Evolutionary conservation across 768 basidiomycete species (phyloP).

Genomic region (Collybia sordida): DNA sequence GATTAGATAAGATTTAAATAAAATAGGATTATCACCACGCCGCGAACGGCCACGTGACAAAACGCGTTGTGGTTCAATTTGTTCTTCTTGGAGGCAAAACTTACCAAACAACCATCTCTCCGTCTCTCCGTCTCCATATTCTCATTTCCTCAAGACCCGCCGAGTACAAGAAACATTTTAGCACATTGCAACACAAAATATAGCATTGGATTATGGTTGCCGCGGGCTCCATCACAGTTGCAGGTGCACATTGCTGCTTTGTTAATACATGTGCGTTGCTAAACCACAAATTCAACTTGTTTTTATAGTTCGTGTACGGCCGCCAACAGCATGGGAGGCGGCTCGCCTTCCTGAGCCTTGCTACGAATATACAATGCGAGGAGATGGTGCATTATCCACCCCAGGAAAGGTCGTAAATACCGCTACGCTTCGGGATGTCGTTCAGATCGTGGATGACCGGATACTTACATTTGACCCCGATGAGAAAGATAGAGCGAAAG

Average conservation of each 20-base stretch:
- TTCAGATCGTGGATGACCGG: slow-evolving; percentile 91
- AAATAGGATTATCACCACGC: neutral
- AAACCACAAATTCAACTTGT: slow-evolving; percentile 6
- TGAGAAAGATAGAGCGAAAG: slow-evolving; percentile 77
- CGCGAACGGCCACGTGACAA: slow-evolving; percentile 28
- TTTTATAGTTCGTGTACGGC: slow-evolving; percentile 81
- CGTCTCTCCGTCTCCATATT: slow-evolving; percentile 1
- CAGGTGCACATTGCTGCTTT: slow-evolving; percentile 47
- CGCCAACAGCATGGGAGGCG: slow-evolving; percentile 83
- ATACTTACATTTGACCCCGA: slow-evolving; percentile 96
- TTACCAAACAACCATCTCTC: slow-evolving; percentile 8
- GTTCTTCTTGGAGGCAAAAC: slow-evolving; percentile 5
- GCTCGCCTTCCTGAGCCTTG: slow-evolving; percentile 77
- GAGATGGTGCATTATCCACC: slow-evolving; percentile 84
- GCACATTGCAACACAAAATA: slow-evolving; percentile 8
- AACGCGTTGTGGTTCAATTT: slow-evolving; percentile 25
- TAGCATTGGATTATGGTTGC: slow-evolving; percentile 57
- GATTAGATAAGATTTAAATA: neutral
- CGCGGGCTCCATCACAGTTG: slow-evolving; percentile 86
- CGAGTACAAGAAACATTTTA: slow-evolving; percentile 1
- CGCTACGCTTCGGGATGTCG: slow-evolving; percentile 68
- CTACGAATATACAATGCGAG: slow-evolving; percentile 69
- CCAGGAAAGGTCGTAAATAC: slow-evolving; percentile 55
- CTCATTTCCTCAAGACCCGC: neutral
- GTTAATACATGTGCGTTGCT: slow-evolving; percentile 14